Conservation (phyloP, 2,329 filamentous ascomycete species). For the Hypoxylon sp. region DNA sequence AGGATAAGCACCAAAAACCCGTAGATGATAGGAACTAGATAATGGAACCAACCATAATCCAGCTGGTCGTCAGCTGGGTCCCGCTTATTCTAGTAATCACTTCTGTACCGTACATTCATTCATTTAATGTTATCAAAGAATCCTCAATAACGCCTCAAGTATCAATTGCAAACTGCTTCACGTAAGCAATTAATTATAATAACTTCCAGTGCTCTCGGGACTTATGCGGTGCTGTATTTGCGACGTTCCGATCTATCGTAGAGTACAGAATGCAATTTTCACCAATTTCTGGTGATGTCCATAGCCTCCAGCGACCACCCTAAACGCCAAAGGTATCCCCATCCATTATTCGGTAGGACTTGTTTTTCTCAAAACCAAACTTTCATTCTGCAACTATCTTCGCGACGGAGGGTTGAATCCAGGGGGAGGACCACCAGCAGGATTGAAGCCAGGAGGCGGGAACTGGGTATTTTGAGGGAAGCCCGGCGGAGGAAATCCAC, state of each 20-base stretch:
- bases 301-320: slow-evolving; percentile 49
- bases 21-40: not conserved
- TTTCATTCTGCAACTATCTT: slow-evolving; percentile 60
- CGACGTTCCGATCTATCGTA: slow-evolving; percentile 35
- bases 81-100: slow-evolving; percentile 23
- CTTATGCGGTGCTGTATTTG: slow-evolving; percentile 40
- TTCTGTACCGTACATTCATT: not conserved
- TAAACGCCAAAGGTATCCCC: slow-evolving; percentile 54
- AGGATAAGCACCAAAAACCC: slow-evolving; percentile 4
- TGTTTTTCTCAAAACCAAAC: slow-evolving; percentile 27
- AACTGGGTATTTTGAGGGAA: slow-evolving; percentile 63
- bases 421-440: slow-evolving; percentile 66
- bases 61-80: slow-evolving; percentile 37
- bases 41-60: slow-evolving; percentile 25
- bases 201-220: slow-evolving; percentile 19
- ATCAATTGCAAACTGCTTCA: slow-evolving; percentile 16
- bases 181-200: slow-evolving; percentile 1
- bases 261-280: slow-evolving; percentile 43
- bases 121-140: not conserved
- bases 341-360: slow-evolving; percentile 40
- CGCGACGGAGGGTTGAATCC: slow-evolving; percentile 83
- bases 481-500: slow-evolving; percentile 63
- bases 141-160: not conserved
- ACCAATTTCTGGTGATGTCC: slow-evolving; percentile 46
- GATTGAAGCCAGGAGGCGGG: slow-evolving; percentile 68